Percentiles rank a stretch among this genome's conserved stretches.
Conservation (phyloP, 116 monocot species). For the Dioscorea cayenensis region DNA sequence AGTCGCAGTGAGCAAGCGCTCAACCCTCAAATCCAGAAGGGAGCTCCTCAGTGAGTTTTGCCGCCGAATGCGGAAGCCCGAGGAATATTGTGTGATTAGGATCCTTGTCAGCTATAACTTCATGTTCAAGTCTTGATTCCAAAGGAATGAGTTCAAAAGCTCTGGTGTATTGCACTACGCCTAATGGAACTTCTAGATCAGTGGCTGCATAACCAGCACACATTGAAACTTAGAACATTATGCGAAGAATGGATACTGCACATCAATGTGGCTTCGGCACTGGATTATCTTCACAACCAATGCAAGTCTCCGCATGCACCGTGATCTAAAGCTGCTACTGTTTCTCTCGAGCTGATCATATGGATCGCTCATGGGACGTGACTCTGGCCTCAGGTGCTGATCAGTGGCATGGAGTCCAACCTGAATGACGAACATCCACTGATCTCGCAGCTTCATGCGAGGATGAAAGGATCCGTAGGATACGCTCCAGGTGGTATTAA, state of each 20-base stretch:
- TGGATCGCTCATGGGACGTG: slow-evolving; percentile 17
- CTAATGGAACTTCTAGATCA: slow-evolving; percentile 23
- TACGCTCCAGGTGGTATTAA: slow-evolving; percentile 33
- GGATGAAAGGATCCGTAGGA: slow-evolving; percentile 20
- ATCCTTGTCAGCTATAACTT: not conserved
- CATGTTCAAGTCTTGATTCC: not conserved
- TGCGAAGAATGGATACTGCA: slow-evolving; percentile 19
- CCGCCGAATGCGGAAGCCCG: not conserved
- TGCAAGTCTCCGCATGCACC: slow-evolving; percentile 3
- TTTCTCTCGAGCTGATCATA: slow-evolving; percentile 16
- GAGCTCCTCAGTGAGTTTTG: not conserved
- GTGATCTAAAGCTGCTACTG: slow-evolving; percentile 29
- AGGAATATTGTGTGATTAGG: not conserved
- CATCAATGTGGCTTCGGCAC: slow-evolving; percentile 22
- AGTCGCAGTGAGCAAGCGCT: slow-evolving; percentile 1
- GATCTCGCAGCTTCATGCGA: slow-evolving; percentile 7
- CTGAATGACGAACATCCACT: not conserved
- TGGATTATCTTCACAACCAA: slow-evolving; percentile 21
- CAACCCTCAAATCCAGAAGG: not conserved
- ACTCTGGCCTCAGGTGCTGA: slow-evolving; percentile 25
- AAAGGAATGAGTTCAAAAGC: slow-evolving; percentile 12
- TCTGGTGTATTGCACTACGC: slow-evolving; percentile 9
- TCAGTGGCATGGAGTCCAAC: not conserved
- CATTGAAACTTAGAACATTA: slow-evolving; percentile 5
- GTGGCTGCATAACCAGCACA: slow-evolving; percentile 14